Evolutionary conservation across 2,329 filamentous ascomycete genomes (phyloP), one percentile per base, ranked within the genome.

Genomic region (Fusarium begoniae): DNA sequence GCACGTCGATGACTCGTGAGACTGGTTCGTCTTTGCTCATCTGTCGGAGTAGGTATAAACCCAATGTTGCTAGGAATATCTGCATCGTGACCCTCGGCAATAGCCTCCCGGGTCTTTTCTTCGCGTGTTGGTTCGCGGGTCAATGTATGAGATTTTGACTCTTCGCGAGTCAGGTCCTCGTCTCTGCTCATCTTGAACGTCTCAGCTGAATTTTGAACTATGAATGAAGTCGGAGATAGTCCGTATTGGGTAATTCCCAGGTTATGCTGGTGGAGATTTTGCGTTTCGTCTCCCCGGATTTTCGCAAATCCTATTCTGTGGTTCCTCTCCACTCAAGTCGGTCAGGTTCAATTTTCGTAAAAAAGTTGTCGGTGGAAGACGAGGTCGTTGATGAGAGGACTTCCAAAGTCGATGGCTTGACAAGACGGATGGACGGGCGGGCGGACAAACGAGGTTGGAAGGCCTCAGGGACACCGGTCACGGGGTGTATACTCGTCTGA

Each of bases 21-120:
- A 11, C 84, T 85, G 18, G 79, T 74, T 57, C 82, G 81, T 58
- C 79, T 83, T 26, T 79, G 78, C 72, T 86, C 83, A 26, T 81
- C 84, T 12, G 78, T 70, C 60, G 83, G 81, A 68, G 83, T 82
- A 3, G 85, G 79, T 1, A 87, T 75, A 54, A 84, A 86, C 20
- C 85, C 85, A 24, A 84, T 80, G 66, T 80, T 84, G 2, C 85
- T 87, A 5, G 86, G 85, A 17, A 85, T 87, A 62, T 87, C 85
- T 54, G 86, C 86, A 61, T 87, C 85, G 72, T 87, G 85, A 12
- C 85, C 85, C 64, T 86, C 85, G 54, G 83, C 84, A 10, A 81
- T 71, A 18, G 85, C 85, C 63, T 84, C 82, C 32, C 76, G 80
- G n/a, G 81, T 81, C 68, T 80, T 84, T 56, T 80, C 78, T 50